A percentile compares a stretch with the other conserved stretches of the same genome.
These are phyloP conservation scores for Exophiala oligosperma DNA, from an alignment of 2,329 filamentous ascomycete genomes.

Conservation along the genomic window DNA sequence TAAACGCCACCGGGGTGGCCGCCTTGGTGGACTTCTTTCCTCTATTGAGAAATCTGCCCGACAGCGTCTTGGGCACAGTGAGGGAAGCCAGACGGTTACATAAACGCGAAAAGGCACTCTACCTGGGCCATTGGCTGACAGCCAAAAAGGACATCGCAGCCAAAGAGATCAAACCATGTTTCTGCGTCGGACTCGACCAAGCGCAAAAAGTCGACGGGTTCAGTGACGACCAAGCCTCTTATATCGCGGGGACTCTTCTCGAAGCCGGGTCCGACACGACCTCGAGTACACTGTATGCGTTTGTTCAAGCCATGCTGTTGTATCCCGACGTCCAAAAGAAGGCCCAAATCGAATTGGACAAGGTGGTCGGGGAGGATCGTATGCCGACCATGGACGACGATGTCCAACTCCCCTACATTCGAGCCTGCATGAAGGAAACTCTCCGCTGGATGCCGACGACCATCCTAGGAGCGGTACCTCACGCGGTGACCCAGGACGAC, in stretches of 20 bases:
- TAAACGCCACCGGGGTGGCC: slow-evolving; percentile 43
- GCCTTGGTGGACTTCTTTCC: slow-evolving; percentile 50
- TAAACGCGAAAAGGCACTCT: slow-evolving; percentile 43
- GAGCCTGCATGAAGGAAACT: slow-evolving; percentile 56
- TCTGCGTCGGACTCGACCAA: slow-evolving; percentile 14
- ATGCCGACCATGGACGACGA: slow-evolving; percentile 52
- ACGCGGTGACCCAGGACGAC: slow-evolving; percentile 23
- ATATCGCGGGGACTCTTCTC: slow-evolving; percentile 33
- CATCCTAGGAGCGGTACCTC: slow-evolving; percentile 23
- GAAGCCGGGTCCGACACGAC: slow-evolving; percentile 14
- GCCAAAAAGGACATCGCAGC: slow-evolving; percentile 34
- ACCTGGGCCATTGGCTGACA: slow-evolving; percentile 42
- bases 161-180: slow-evolving; percentile 25
- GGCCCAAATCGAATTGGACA: slow-evolving; percentile 51
- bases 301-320: slow-evolving; percentile 52
- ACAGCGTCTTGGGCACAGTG: slow-evolving; percentile 39
- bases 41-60: slow-evolving; percentile 45
- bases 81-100: slow-evolving; percentile 44
- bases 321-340: slow-evolving; percentile 48
- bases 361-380: slow-evolving; percentile 44
- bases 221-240: slow-evolving; percentile 27
- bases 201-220: slow-evolving; percentile 36
- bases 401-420: slow-evolving; percentile 52
- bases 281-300: slow-evolving; percentile 24
- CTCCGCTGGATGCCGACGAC: slow-evolving; percentile 53